Conservation (phyloP, 1,284 basidiomycete genomes). For the Golubevia sp. region DNA sequence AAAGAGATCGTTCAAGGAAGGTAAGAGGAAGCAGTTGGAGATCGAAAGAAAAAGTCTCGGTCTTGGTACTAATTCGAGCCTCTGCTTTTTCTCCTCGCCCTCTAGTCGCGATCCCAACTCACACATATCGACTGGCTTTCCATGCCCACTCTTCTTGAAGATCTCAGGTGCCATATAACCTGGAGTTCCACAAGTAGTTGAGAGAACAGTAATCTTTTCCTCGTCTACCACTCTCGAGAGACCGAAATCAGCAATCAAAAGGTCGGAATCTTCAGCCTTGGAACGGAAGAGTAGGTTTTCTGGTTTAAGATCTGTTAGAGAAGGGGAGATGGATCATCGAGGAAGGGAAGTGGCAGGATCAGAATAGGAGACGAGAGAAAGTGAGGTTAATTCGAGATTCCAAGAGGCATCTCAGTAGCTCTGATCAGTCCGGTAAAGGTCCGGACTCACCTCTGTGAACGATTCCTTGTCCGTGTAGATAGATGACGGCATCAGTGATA, state of each 20-base stretch:
- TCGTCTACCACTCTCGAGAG: conserved; percentile 83
- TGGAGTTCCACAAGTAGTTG: conserved; percentile 92
- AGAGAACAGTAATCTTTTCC: conserved; percentile 82
- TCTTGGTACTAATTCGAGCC: not conserved
- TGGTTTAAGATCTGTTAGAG: conserved; percentile 80
- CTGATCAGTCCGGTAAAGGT: not conserved
- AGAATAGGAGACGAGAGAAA: not conserved
- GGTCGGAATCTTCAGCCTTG: conserved; percentile 84
- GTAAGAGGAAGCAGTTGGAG: too few relatives aligned
- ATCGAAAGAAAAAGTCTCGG: too few relatives aligned
- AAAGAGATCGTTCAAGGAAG: too few relatives aligned
- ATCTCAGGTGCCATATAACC: conserved; percentile 98
- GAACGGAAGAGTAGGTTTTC: conserved; percentile 95
- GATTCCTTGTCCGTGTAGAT: conserved; percentile 89
- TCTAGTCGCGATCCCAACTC: not conserved
- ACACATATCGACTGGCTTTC: conserved; percentile 90
- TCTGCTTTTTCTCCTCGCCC: not conserved
- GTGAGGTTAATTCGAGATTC: not conserved
- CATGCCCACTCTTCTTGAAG: conserved; percentile 92
- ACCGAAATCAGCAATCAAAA: conserved; percentile 98
- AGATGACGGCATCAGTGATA: conserved; percentile 83
- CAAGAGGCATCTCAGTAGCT: not conserved
- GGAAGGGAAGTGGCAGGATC: not conserved
- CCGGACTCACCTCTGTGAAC: conserved; percentile 83
- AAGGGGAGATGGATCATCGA: conserved; percentile 3